These are phyloP conservation scores for Colletotrichum aenigma DNA, from an alignment of 2,329 filamentous ascomycete genomes.

Conservation along the genomic window DNA sequence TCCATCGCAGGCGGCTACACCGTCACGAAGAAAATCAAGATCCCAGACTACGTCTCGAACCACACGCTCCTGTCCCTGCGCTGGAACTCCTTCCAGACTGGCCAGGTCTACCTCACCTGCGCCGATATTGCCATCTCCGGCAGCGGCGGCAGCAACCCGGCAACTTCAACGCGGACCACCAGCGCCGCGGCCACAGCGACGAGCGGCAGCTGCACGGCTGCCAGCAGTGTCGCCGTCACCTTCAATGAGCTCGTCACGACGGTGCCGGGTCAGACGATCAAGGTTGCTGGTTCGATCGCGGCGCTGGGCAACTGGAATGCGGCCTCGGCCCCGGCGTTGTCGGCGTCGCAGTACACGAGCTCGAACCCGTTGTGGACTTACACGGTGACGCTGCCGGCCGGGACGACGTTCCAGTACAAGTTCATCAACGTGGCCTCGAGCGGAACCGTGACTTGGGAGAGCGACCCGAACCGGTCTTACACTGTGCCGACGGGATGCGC, in stretches of 20 bases:
- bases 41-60: conserved; percentile 50
- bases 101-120: conserved; percentile 57
- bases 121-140: conserved; percentile 53
- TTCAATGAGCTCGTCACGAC: conserved; percentile 48
- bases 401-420: conserved; percentile 62
- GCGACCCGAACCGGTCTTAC: conserved; percentile 48
- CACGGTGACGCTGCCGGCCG: conserved; percentile 55
- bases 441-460: conserved; percentile 62
- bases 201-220: conserved; percentile 30
- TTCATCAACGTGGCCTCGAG: conserved; percentile 59
- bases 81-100: conserved; percentile 61
- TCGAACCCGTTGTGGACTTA: conserved; percentile 58
- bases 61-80: conserved; percentile 57
- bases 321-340: conserved; percentile 50
- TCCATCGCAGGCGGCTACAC: conserved; percentile 58
- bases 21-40: conserved; percentile 54
- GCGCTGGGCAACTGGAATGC: conserved; percentile 39
- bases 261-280: conserved; percentile 54
- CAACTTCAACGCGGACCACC: conserved; percentile 21
- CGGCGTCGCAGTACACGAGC: conserved; percentile 57
- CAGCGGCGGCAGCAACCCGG: conserved; percentile 13
- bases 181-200: conserved; percentile 20
- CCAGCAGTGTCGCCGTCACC: conserved; percentile 41
- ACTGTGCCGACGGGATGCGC: conserved; percentile 31
- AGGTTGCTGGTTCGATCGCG: conserved; percentile 49